Evolutionary conservation across 306 rosid genomes (phyloP), one percentile per base, ranked within the genome.

Genomic region (Luffa aegyptiaca): DNA sequence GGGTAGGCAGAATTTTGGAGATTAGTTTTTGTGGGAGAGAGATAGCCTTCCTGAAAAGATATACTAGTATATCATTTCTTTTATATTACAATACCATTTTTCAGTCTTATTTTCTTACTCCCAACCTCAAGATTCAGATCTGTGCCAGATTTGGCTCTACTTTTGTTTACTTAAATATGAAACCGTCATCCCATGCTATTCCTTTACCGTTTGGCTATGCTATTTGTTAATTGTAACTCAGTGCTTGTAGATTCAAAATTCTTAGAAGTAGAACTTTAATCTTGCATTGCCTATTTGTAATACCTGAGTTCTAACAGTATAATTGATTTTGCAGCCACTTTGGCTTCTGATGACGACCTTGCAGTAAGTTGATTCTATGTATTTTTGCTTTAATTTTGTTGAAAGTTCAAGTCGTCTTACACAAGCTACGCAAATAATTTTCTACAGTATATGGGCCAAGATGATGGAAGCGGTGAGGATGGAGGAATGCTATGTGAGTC

Each of bases 401-500:
- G n/a, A 57, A 36, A 57, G 39, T 76, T 76, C 13, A 44, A 37
- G 9, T 37, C 8, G 13, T 58, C 68, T 57, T 76, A 51, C 62
- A 74, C 62, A 33, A 74, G 57, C 62, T 16, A 74, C 13, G 1
- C 49, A 57, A 76, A 18, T 57, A 57, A n/a, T n/a, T 56, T 81
- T 83, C 57, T 79, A 81, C 83, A 93, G 98, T 42, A 85, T 75
- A 87, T 56, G 20, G 90, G 82, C 63, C 87, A 88, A 80, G 97
- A 92, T 49, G 96, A 83, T 46, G 96, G 79, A 83, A 89, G 93
- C 85, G 87, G 92, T 37, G 96, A 90, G 63, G 98, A 93, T 4
- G 98, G 90, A 51, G 97, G 97, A 85, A 92, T 93, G 98, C 85
- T 92, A 48, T 93, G 98, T 93, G 76, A 92, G 98, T 90, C 73